phyloP scores from a whole-genome alignment of 192 early-diverging fungal species.

The Chytriomyces sp. region DNA sequence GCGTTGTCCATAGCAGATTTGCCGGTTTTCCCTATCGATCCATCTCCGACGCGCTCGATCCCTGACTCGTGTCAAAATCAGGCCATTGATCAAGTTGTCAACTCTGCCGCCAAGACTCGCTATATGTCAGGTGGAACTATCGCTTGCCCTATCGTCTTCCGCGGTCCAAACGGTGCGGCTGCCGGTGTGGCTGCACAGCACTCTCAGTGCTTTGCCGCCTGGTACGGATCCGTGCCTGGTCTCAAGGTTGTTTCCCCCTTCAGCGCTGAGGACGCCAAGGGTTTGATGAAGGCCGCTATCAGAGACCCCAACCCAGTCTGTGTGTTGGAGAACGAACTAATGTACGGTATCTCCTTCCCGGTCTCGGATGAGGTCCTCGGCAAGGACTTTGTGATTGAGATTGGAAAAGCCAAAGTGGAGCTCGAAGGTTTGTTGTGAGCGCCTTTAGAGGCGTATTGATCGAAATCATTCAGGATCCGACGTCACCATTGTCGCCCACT shows the following conservation, averaged over 20 bases:
- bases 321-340: slow-evolving; percentile 95
- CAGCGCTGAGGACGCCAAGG: slow-evolving; percentile 96
- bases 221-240: slow-evolving; percentile 95
- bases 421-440: slow-evolving; percentile 45
- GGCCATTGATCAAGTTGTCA: slow-evolving; percentile 98
- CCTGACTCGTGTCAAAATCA: slow-evolving; percentile 22
- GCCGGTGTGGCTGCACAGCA: slow-evolving; percentile 98
- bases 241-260: slow-evolving; percentile 96
- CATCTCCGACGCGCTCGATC: not conserved
- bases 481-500: slow-evolving; percentile 93
- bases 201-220: slow-evolving; percentile 97
- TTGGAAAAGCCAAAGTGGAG: slow-evolving; percentile 97
- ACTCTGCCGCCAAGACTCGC: slow-evolving; percentile 97
- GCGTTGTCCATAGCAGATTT: not conserved
- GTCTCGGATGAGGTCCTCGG: slow-evolving; percentile 72
- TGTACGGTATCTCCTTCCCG: slow-evolving; percentile 92
- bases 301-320: slow-evolving; percentile 98
- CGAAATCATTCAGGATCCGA: slow-evolving; percentile 63
- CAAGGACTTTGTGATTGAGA: slow-evolving; percentile 84
- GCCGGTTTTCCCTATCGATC: not conserved
- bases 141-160: slow-evolving; percentile 93
- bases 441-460: slow-evolving; percentile 2
- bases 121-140: slow-evolving; percentile 96
- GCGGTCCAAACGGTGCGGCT: slow-evolving; percentile 97
- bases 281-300: slow-evolving; percentile 96